Base-by-base conservation (phyloP, 768 basidiomycete genomes). In the Austroboletus festivus region DNA sequence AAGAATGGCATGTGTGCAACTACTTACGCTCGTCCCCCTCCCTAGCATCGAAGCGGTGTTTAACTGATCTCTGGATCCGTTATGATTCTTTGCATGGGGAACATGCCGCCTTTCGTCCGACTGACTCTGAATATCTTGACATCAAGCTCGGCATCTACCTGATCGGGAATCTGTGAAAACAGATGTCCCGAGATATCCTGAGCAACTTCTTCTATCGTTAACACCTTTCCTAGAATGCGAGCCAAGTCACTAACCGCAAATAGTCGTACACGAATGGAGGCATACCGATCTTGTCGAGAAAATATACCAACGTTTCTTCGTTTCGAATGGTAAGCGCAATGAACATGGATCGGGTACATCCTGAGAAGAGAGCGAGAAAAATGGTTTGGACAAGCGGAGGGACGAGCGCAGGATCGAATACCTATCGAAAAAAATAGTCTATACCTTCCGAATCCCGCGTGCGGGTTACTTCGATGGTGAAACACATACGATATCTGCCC, bases 351-450 rank as follows among this genome's bases (percentile, higher is more conserved):
- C 55, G 42, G 24, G 53, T 28, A 46, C 34, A n/a, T 48, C 50
- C 37, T 8, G 28, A 45, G 18, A 52, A 52, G 15, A 77, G 53
- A 12, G 65, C 64, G 19, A 70, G 44, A 38, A 23, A 60, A 13
- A 89, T 62, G 5, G 77, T 74, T 12, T 69, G 68, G 1, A 83
- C 71, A 4, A 89, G 71, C 0, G 81, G 69, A 7, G 79, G 76
- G 38, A 88, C 76, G 34, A 89, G 66, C 10, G 60, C 59, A 8
- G 83, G 82, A 56, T 89, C 85, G 57, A 82, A 90, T 6, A 86
- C 80, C 87, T 89, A 50, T 43, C 20, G 23, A 38, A 44, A n/a
- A 47, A 30, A 15, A 31, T n/a, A 38, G 21, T 46, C 30, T 13
- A 6, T 37, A 31, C 42, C 38, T 38, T 23, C 12, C 4, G 26